These are phyloP conservation scores for Scalesia atractyloides DNA, from an alignment of 129 eudicot genomes.

Conservation along the genomic window DNA sequence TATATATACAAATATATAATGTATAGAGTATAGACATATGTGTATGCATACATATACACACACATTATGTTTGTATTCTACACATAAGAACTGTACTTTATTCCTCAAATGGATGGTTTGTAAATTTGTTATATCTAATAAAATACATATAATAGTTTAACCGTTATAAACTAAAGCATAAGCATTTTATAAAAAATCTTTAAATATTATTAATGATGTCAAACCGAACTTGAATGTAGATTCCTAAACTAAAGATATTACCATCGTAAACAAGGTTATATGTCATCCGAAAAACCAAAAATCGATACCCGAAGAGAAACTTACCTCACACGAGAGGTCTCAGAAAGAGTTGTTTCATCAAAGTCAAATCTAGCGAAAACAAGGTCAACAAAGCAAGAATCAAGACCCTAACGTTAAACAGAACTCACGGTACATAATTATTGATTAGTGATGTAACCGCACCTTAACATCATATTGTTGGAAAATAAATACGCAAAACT, in stretches of 20 bases:
- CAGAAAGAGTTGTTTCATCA: conserved; percentile 18
- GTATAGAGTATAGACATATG: too few relatives aligned
- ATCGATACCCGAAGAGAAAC: background rate
- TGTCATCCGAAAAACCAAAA: background rate
- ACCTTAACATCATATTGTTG: conserved; percentile 35
- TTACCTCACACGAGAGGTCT: conserved; percentile 11
- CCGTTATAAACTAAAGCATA: background rate
- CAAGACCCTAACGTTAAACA: conserved; percentile 32
- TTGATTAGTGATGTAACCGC: conserved; percentile 32
- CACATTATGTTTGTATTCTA: background rate
- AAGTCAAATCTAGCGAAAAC: conserved; percentile 22
- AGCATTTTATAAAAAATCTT: background rate
- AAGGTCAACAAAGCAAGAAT: conserved; percentile 33
- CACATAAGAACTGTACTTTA: conserved; percentile 9
- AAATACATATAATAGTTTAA: background rate
- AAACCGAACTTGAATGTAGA: conserved; percentile 11
- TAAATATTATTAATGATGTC: conserved; percentile 2
- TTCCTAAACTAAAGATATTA: background rate
- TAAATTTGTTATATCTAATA: background rate
- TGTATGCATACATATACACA: background rate
- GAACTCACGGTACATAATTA: conserved; percentile 30
- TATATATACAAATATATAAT: background rate
- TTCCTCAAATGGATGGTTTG: background rate
- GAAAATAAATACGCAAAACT: conserved; percentile 34
- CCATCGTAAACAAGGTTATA: background rate